phyloP scores from a whole-genome alignment of 176 grass and related monocot genomes.

The Cenchrus americanus region DNA sequence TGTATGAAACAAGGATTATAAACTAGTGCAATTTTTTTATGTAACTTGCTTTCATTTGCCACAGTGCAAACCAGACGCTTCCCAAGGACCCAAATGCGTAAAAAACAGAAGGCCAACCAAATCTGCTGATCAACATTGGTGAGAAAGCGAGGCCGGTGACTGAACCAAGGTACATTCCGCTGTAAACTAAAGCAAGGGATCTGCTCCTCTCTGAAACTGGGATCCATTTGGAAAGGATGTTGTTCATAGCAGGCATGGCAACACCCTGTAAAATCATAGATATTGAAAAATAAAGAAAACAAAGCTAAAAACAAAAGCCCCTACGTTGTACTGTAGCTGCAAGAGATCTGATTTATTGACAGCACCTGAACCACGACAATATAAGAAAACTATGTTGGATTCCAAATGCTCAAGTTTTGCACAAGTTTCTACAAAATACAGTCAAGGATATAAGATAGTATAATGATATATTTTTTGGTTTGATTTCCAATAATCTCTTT shows the following conservation, averaged over 20 bases:
- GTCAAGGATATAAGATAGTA: not conserved
- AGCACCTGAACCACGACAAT: not conserved
- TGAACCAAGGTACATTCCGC: slow-evolving; percentile 98
- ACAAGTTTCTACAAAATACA: not conserved
- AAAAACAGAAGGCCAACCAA: slow-evolving; percentile 96
- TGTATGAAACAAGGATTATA: not conserved
- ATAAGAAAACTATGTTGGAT: not conserved
- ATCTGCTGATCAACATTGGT: slow-evolving; percentile 84
- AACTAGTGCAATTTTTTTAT: not conserved
- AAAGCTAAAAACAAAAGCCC: not conserved
- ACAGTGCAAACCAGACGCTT: slow-evolving; percentile 82
- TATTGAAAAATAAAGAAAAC: slow-evolving; percentile 4
- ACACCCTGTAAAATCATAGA: slow-evolving; percentile 71
- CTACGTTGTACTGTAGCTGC: not conserved
- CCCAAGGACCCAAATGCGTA: slow-evolving; percentile 92
- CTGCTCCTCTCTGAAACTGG: slow-evolving; percentile 97
- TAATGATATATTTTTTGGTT: not conserved
- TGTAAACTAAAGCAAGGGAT: slow-evolving; percentile 91
- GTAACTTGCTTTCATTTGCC: slow-evolving; percentile 73
- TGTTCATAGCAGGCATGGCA: slow-evolving; percentile 98
- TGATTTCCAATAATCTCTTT: not conserved
- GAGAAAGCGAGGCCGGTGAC: slow-evolving; percentile 90
- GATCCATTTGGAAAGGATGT: slow-evolving; percentile 95
- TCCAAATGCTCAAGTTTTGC: not conserved
- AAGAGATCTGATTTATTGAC: not conserved